Evolutionary conservation across 2,329 filamentous ascomycete species (phyloP).

Genomic region (Trichoderma atroviride): DNA sequence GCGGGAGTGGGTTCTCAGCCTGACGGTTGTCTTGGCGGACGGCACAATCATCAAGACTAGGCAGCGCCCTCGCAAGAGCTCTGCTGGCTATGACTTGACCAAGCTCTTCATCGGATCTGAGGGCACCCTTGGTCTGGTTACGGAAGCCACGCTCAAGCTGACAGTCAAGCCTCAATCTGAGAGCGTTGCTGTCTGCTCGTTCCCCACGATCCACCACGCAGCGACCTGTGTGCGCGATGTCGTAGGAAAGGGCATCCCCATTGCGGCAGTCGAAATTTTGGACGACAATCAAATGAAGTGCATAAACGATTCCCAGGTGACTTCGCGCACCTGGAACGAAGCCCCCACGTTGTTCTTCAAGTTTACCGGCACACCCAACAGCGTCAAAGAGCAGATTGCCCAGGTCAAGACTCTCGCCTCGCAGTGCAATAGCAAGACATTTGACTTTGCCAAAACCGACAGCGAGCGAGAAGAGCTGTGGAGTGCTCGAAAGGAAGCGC

Average conservation of each 20-base stretch:
- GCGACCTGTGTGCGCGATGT: slow-evolving; percentile 80
- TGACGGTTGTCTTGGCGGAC: slow-evolving; percentile 88
- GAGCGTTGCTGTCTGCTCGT: slow-evolving; percentile 73
- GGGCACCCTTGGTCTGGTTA: slow-evolving; percentile 87
- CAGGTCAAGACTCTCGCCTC: slow-evolving; percentile 67
- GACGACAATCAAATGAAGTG: slow-evolving; percentile 86
- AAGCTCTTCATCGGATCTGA: slow-evolving; percentile 88
- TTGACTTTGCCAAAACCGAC: slow-evolving; percentile 73
- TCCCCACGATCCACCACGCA: slow-evolving; percentile 65
- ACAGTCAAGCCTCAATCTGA: slow-evolving; percentile 78
- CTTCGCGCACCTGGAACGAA: slow-evolving; percentile 69
- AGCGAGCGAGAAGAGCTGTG: slow-evolving; percentile 77
- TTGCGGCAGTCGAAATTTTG: slow-evolving; percentile 90
- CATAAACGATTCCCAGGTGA: slow-evolving; percentile 68
- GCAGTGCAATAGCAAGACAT: slow-evolving; percentile 63
- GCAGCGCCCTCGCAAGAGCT: slow-evolving; percentile 85
- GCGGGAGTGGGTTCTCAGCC: slow-evolving; percentile 86
- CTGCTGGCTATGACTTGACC: slow-evolving; percentile 89
- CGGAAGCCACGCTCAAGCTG: slow-evolving; percentile 86
- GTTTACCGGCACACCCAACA: slow-evolving; percentile 69
- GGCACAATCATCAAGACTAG: slow-evolving; percentile 88
- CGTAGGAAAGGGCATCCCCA: slow-evolving; percentile 77
- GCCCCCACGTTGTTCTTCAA: slow-evolving; percentile 83
- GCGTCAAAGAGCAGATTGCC: slow-evolving; percentile 77
- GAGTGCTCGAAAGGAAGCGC: slow-evolving; percentile 80